These are phyloP conservation scores for Perkinsus chesapeaki DNA, from an alignment of 169 alveolate genomes.

Conservation along the genomic window DNA sequence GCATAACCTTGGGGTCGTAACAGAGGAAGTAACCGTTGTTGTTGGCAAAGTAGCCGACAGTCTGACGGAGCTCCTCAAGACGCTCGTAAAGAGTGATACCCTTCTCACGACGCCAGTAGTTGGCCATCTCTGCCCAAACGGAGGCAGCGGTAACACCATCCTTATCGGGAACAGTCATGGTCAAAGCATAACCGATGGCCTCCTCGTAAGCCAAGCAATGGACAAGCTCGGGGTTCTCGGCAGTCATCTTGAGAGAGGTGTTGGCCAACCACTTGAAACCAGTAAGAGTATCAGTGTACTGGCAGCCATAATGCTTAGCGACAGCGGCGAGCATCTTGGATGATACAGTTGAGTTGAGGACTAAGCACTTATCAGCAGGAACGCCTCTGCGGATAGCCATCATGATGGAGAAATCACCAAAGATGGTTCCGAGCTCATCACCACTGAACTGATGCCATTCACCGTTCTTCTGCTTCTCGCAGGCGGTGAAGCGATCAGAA, in stretches of 20 bases:
- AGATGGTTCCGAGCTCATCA: constrained; percentile 51
- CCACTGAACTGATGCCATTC: constrained; percentile 49
- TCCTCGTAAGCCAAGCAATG: constrained; percentile 53
- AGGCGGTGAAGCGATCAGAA: constrained; percentile 66
- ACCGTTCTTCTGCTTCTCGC: constrained; percentile 52
- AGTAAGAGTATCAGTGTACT: constrained; percentile 53
- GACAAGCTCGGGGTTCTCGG: constrained; percentile 34
- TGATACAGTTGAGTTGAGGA: neutral
- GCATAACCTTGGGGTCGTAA: constrained; percentile 34
- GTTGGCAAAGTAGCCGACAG: constrained; percentile 52
- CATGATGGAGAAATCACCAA: constrained; percentile 26
- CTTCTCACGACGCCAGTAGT: constrained; percentile 22
- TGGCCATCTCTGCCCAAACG: constrained; percentile 40
- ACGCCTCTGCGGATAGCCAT: neutral
- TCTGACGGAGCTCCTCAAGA: constrained; percentile 30
- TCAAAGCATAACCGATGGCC: constrained; percentile 57
- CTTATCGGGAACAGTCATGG: constrained; percentile 50
- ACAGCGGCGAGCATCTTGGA: constrained; percentile 13
- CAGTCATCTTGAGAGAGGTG: constrained; percentile 41
- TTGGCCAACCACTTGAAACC: constrained; percentile 63
- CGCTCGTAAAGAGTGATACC: constrained; percentile 39
- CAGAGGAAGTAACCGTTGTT: constrained; percentile 49
- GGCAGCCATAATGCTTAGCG: neutral
- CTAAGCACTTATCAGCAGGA: neutral
- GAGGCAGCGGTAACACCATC: constrained; percentile 71